phyloP scores from a whole-genome alignment of 2,329 filamentous ascomycete genomes.

The Pochonia chlamydosporia region DNA sequence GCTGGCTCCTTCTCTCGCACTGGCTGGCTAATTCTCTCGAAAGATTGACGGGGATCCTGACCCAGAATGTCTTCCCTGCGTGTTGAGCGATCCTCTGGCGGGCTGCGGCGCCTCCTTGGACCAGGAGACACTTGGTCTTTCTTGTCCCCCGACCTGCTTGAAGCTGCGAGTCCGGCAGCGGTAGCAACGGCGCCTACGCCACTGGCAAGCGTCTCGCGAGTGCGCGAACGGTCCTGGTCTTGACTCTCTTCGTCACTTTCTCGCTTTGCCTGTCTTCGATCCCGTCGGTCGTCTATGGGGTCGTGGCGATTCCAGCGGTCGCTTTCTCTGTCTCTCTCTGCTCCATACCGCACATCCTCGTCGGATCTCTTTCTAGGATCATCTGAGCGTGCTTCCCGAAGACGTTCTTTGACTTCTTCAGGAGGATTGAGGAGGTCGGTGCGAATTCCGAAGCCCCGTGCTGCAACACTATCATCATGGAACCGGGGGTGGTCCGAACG shows the following conservation, averaged over 20 bases:
- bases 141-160: slow-evolving; percentile 32
- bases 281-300: slow-evolving; percentile 20
- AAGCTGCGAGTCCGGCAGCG: slow-evolving; percentile 36
- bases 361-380: slow-evolving; percentile 25
- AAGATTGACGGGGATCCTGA: slow-evolving; percentile 9
- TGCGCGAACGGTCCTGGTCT: slow-evolving; percentile 33
- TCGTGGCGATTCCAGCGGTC: slow-evolving; percentile 19
- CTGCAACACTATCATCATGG: slow-evolving; percentile 39
- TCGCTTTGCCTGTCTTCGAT: slow-evolving; percentile 23
- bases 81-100: slow-evolving; percentile 23
- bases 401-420: slow-evolving; percentile 37
- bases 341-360: slow-evolving; percentile 21
- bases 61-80: slow-evolving; percentile 16
- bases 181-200: slow-evolving; percentile 44
- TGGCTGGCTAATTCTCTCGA: slow-evolving; percentile 5
- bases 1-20: slow-evolving; percentile 1
- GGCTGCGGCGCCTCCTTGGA: slow-evolving; percentile 21
- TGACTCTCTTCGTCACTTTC: slow-evolving; percentile 21
- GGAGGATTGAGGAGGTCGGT: slow-evolving; percentile 30
- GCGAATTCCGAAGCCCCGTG: slow-evolving; percentile 49
- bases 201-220: slow-evolving; percentile 42
- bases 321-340: slow-evolving; percentile 23
- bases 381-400: slow-evolving; percentile 22
- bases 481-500: slow-evolving; percentile 27
- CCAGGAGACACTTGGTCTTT: slow-evolving; percentile 27